A percentile compares a stretch with the other conserved stretches of the same genome.
These are phyloP conservation scores for Sarocladium strictum DNA, from an alignment of 2,329 filamentous ascomycete species.

Conservation along the genomic window DNA sequence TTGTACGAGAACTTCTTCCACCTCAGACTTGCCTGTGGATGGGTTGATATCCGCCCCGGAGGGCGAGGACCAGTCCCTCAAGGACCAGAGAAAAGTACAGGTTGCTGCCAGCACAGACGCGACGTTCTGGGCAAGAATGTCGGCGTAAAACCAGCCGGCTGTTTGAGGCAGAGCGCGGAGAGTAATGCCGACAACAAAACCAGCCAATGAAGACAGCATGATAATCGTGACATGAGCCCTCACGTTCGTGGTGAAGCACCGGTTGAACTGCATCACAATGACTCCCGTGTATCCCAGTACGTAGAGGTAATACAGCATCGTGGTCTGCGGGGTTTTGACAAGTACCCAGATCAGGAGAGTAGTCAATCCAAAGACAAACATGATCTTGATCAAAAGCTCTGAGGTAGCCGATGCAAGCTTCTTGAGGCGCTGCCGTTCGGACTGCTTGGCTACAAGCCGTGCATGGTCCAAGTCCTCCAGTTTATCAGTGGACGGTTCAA, in stretches of 20 bases:
- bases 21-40: neutral
- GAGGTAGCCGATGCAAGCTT: slow-evolving; percentile 18
- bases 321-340: slow-evolving; percentile 23
- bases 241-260: slow-evolving; percentile 31
- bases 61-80: slow-evolving; percentile 18
- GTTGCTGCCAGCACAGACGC: slow-evolving; percentile 25
- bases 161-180: slow-evolving; percentile 23
- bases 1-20: neutral
- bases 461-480: slow-evolving; percentile 22
- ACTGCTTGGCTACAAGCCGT: slow-evolving; percentile 14
- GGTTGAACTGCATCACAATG: slow-evolving; percentile 33
- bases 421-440: slow-evolving; percentile 14
- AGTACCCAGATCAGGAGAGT: slow-evolving; percentile 28
- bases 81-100: slow-evolving; percentile 24
- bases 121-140: slow-evolving; percentile 25
- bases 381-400: slow-evolving; percentile 22
- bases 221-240: slow-evolving; percentile 26
- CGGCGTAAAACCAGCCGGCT: slow-evolving; percentile 22
- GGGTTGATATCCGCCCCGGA: neutral
- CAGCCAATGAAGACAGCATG: slow-evolving; percentile 23
- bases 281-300: slow-evolving; percentile 28
- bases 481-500: slow-evolving; percentile 27
- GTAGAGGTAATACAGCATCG: slow-evolving; percentile 29
- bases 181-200: slow-evolving; percentile 25
- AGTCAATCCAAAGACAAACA: slow-evolving; percentile 25